A percentile compares a stretch with the other conserved stretches of the same genome.
Evolutionary conservation across 2,329 filamentous ascomycete genomes (phyloP).

Genomic region (Aspergillus sp.): DNA sequence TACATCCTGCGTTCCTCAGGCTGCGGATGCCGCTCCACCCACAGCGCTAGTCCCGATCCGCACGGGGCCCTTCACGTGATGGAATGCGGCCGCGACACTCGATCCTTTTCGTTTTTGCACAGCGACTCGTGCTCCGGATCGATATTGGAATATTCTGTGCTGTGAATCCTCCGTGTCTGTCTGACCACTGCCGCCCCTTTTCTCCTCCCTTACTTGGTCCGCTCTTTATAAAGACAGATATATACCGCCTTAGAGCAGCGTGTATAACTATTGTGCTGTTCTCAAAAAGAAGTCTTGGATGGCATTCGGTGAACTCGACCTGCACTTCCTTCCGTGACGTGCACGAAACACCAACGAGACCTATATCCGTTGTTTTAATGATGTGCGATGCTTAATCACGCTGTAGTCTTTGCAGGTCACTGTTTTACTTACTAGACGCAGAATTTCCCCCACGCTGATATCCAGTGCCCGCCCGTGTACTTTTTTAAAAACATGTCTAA

Average conservation of each 20-base stretch:
- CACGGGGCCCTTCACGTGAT: conserved; percentile 18
- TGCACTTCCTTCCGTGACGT: no score
- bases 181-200: no score
- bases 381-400: conserved; percentile 14
- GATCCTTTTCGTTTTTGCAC: conserved; percentile 13
- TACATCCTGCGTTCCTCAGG: conserved; percentile 32
- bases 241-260: no score
- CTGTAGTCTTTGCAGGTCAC: conserved; percentile 2
- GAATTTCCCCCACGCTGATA: background rate
- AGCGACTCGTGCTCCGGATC: no score
- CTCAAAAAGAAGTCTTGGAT: no score
- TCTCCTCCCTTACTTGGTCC: no score
- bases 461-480: background rate
- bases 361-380: conserved; percentile 7
- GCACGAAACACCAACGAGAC: background rate
- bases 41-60: conserved; percentile 17
- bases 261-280: no score
- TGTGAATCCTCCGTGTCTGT: no score
- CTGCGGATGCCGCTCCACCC: conserved; percentile 21
- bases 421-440: conserved; percentile 5
- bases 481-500: conserved; percentile 38
- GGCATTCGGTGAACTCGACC: no score
- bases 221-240: no score
- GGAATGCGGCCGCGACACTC: conserved; percentile 10
- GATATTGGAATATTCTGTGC: no score